These are phyloP conservation scores for Selaginella moellendorffii DNA, from an alignment of 75 land plant species.

Conservation along the genomic window DNA sequence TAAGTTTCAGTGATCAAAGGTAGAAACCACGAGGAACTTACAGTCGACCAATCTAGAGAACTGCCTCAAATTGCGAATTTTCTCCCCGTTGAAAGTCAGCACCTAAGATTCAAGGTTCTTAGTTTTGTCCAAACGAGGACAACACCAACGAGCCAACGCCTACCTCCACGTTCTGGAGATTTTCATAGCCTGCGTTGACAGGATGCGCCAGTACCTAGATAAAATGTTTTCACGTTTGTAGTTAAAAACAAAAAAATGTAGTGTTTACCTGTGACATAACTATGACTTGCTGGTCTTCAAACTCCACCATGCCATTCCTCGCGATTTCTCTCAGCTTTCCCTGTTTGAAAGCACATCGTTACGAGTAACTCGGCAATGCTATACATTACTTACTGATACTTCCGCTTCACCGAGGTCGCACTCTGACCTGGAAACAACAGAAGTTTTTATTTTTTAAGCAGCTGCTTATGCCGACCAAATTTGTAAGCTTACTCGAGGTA, in stretches of 20 bases:
- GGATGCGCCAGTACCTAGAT: constrained; percentile 43
- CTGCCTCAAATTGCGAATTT: constrained; percentile 64
- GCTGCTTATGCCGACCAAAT: too few relatives aligned
- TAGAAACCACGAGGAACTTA: constrained; percentile 24
- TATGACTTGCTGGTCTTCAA: constrained; percentile 81
- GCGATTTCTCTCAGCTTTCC: constrained; percentile 68
- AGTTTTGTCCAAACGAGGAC: too few relatives aligned
- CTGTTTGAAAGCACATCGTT: too few relatives aligned
- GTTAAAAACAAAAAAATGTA: too few relatives aligned
- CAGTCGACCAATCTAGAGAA: constrained; percentile 80
- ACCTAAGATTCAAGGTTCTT: constrained; percentile 38
- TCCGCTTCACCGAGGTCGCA: not conserved
- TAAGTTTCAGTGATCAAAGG: too few relatives aligned
- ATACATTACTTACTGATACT: not conserved
- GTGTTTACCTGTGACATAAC: constrained; percentile 94
- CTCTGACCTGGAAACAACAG: not conserved
- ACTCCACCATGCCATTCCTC: constrained; percentile 73
- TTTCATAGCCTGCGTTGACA: constrained; percentile 87
- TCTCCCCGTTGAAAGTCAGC: constrained; percentile 55
- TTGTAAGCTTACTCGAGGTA: constrained; percentile 61
- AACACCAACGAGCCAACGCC: too few relatives aligned
- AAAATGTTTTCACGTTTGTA: too few relatives aligned
- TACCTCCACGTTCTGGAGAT: constrained; percentile 76
- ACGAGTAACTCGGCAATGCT: too few relatives aligned
- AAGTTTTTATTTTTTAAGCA: too few relatives aligned